Base-by-base conservation (phyloP, 306 rosid genomes). In the Sicyos edulis region DNA sequence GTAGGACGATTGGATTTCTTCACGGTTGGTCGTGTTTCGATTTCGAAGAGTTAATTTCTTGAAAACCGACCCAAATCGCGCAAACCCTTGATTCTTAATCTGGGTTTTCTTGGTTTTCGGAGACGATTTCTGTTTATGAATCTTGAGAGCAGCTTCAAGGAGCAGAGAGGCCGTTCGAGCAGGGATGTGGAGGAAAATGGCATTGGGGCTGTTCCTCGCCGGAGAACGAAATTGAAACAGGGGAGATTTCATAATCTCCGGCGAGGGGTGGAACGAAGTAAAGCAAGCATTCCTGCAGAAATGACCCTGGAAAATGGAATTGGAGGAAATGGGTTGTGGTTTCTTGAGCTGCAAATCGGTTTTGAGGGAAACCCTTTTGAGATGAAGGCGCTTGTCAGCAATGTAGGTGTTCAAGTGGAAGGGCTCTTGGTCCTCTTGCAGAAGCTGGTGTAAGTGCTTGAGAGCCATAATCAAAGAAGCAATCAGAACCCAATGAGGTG, bases 81-180 rank as follows among this genome's bases (percentile, higher is more conserved):
- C 89, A 32, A 87, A 80, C 6, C 85, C 75, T 26, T 74, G 70
- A 53, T 61, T 85, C 29, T 57, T 82, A 17, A 19, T 73, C 19
- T 74, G 86, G 73, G 77, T 0, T 29, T 51, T 32, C 78, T 80
- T 84, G 20, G 81, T 24, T 75, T 81, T 87, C 0, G 84, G 15
- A 29, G 82, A 19, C 0, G 83, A 76, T 5, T 87, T 73, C 53
- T 89, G 84, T 67, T 87, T 88, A 70, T 91, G 96, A 75, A 91
- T 91, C 80, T 86, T 81, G 34, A 88, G 69, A 11, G 99, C 89
- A 4, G 99, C 96, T 71, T 95, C 96, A 1, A 91, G 89, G 29
- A 95, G 95, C 40, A 91, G 66, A 29, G 92, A 74, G 0, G 99
- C 92, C 0, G 96, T 95, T 80, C 80, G 73, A 0, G 96, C 78